Conservation (phyloP, 768 basidiomycete species). For the Collybiopsis luxurians region DNA sequence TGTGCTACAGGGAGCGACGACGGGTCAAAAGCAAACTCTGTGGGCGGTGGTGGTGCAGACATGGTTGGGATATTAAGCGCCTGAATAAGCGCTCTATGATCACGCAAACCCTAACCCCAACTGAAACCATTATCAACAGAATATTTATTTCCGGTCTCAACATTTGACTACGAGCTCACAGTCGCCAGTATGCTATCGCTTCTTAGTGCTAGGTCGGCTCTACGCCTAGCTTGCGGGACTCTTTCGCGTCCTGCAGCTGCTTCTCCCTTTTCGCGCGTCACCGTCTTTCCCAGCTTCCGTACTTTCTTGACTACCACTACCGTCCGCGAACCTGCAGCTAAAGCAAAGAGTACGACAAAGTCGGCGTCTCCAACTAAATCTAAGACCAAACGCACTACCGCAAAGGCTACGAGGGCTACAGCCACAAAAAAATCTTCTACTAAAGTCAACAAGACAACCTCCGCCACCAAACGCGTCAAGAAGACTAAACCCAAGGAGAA, state of each 20-base stretch:
- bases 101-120: not conserved
- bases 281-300: conserved; percentile 6
- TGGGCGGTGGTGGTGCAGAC: conserved; percentile 6
- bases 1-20: conserved; percentile 38
- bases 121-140: no score
- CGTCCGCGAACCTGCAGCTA: not conserved
- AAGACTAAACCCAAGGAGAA: conserved; percentile 6
- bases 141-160: no score
- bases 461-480: conserved; percentile 9
- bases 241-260: not conserved
- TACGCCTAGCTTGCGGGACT: not conserved
- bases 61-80: no score
- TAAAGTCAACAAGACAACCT: conserved; percentile 3
- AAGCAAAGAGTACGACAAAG: conserved; percentile 8
- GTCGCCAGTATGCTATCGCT: conserved; percentile 9
- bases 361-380: not conserved
- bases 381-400: not conserved
- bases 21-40: not conserved
- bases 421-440: conserved; percentile 9
- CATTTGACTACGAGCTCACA: no score
- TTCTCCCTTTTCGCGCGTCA: not conserved
- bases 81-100: no score
- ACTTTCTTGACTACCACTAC: conserved; percentile 10
- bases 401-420: conserved; percentile 5
- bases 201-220: not conserved